These are phyloP conservation scores for Dactylorhiza incarnata DNA, from an alignment of 106 monocot species.

Conservation along the genomic window DNA sequence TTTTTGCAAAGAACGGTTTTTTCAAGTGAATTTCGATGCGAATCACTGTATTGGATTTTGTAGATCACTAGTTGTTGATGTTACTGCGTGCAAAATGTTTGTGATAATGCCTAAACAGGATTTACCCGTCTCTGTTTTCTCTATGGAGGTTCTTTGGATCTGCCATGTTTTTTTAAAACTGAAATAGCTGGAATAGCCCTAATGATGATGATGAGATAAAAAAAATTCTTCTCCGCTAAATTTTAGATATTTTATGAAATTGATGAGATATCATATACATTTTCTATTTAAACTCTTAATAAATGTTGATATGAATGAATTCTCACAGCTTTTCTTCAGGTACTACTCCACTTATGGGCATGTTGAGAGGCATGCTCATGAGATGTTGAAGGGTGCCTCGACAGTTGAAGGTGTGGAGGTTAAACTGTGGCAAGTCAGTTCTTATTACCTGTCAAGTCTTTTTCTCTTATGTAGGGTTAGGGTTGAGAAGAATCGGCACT, in stretches of 20 bases:
- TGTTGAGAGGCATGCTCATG: constrained; percentile 26
- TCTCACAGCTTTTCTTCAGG: background rate
- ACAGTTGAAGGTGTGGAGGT: constrained; percentile 33
- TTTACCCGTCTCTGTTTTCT: background rate
- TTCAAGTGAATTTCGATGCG: too few relatives aligned
- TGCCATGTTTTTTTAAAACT: background rate
- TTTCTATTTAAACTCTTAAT: background rate
- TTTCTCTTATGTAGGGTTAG: background rate
- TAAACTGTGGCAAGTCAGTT: constrained; percentile 26
- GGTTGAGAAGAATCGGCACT: too few relatives aligned
- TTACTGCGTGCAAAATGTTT: background rate
- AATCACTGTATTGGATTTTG: background rate
- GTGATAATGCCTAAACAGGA: background rate
- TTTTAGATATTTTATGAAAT: background rate
- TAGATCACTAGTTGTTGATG: background rate
- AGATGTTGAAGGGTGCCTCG: constrained; percentile 29
- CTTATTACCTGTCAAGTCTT: background rate
- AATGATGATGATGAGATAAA: background rate
- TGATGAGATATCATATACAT: background rate
- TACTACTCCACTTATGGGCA: constrained; percentile 36
- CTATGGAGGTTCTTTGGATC: background rate
- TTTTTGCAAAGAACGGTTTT: background rate
- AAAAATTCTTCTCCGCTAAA: background rate
- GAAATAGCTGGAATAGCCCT: background rate
- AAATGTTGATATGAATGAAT: background rate